phyloP scores from a whole-genome alignment of 179 eudicot species.

The Monotropa hypopitys region DNA sequence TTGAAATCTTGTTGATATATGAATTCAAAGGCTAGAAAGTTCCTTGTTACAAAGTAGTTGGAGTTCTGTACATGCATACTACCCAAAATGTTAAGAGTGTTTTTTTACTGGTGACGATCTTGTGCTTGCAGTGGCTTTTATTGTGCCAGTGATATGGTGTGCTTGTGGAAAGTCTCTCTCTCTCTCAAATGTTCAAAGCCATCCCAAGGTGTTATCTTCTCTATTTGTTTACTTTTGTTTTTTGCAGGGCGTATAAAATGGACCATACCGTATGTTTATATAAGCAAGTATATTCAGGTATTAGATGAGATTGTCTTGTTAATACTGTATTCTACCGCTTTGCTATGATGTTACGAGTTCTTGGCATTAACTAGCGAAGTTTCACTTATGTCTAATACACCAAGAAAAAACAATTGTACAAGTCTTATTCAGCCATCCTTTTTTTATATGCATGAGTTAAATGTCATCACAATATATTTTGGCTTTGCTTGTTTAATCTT shows the following conservation, averaged over 20 bases:
- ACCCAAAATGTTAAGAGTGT: not conserved
- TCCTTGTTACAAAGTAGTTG: not conserved
- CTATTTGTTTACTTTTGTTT: not conserved
- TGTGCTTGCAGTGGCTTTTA: not conserved
- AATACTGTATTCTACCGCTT: not conserved
- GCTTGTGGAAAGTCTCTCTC: not conserved
- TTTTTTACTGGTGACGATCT: not conserved
- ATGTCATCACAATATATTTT: not conserved
- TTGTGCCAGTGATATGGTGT: not conserved
- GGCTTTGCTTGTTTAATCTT: too few species aligned
- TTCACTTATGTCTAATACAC: not conserved
- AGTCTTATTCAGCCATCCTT: not conserved
- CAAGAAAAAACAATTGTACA: not conserved
- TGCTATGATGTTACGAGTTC: not conserved
- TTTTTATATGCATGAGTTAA: not conserved
- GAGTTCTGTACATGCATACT: not conserved
- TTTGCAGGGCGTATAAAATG: too few species aligned
- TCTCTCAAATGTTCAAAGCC: not conserved
- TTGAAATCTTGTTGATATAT: not conserved
- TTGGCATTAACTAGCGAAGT: not conserved
- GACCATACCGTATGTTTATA: not conserved
- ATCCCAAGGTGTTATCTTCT: not conserved
- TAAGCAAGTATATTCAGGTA: not conserved
- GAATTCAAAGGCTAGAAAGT: not conserved
- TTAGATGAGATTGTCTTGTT: not conserved